These are phyloP conservation scores for Rutidosis leptorrhynchoides DNA, from an alignment of 129 eudicot genomes.

Conservation along the genomic window DNA sequence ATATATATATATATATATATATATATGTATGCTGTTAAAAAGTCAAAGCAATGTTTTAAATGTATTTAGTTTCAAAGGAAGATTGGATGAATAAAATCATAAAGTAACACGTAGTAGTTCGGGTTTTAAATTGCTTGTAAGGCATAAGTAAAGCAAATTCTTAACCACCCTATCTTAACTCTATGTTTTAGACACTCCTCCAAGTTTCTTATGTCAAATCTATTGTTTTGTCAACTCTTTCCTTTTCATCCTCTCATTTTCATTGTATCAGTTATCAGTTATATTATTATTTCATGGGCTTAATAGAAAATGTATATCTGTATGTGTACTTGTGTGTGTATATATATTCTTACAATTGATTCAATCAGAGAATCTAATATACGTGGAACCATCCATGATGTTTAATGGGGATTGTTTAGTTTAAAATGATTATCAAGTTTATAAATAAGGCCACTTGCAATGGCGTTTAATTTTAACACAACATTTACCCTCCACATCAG, in stretches of 20 bases:
- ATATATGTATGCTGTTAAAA: too few species aligned
- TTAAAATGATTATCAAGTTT: too few species aligned
- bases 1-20: too few species aligned
- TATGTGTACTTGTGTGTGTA: not conserved
- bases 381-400: too few species aligned
- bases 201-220: conserved; percentile 37
- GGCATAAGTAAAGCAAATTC: conserved; percentile 32
- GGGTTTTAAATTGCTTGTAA: conserved; percentile 14
- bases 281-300: not conserved
- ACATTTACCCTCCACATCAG: too few species aligned
- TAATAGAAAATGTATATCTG: not conserved
- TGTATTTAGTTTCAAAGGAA: conserved; percentile 6
- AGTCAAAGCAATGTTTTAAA: not conserved
- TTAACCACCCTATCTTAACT: conserved; percentile 36
- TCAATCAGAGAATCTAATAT: too few species aligned
- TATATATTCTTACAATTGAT: too few species aligned
- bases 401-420: too few species aligned
- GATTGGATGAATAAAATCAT: conserved; percentile 10
- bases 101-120: conserved; percentile 32
- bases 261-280: not conserved
- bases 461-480: too few species aligned
- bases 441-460: too few species aligned
- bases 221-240: conserved; percentile 30
- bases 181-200: conserved; percentile 30
- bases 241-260: conserved; percentile 19